Base-by-base conservation (phyloP, 345 rosid genomes). In the Salix koriyanagi region DNA sequence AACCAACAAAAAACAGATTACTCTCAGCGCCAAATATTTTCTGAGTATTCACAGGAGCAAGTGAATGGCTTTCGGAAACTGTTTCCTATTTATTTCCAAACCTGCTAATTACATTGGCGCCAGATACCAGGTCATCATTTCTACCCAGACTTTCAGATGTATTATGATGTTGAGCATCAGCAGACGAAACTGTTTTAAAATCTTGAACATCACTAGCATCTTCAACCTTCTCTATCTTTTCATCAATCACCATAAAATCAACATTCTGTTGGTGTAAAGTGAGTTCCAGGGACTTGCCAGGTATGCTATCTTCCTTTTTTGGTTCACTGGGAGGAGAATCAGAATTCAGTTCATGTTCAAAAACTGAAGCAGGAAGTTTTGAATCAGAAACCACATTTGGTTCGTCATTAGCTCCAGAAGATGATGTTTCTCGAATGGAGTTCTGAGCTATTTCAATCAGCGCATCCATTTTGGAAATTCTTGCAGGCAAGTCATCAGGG, bases 401-500 rank as follows among this genome's bases (percentile, higher is more conserved):
- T 77, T 82, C 84, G 79, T 60, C 76, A 74, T 80, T 72, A 54
- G 73, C 84, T 52, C 72, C 81, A 42, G 74, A 7, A 68, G 82
- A 41, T 21, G 86, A 79, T 72, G 84, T 87, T 72, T 90, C 89
- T 41, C 81, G 86, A 72, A 90, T 88, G 21, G 94, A 89, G 82
- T 78, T 89, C 84, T 91, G 92, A n/a, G 97, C 97, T 79, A 90
- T 90, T 88, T 91, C 94, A 81, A 91, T 85, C 73, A 91, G 72
- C 28, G 94, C 97, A 79, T 91, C 94, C 97, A 91, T 91, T 83
- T 84, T 91, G 76, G 94, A 91, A n/a, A 82, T 88, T 79, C 84
- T 83, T 1, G 80, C 23, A 69, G 89, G 85, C 67, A 79, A 54
- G 54, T 78, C 90, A 80, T 84, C 85, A 56, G 72, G 81, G 67